These are phyloP conservation scores for Cydonia oblonga DNA, from an alignment of 331 rosid genomes.

Conservation along the genomic window DNA sequence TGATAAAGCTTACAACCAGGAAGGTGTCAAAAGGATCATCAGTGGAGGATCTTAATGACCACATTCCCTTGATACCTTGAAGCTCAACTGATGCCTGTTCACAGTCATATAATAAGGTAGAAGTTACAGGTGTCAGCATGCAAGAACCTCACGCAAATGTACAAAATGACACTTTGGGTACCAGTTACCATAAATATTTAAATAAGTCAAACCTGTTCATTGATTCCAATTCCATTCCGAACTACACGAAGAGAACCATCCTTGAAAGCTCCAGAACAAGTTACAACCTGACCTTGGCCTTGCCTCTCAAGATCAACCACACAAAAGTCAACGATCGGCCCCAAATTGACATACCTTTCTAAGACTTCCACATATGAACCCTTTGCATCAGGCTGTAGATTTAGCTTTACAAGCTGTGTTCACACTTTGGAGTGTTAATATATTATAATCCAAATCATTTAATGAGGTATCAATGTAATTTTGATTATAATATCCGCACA, in stretches of 20 bases:
- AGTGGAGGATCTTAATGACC: slow-evolving; percentile 93
- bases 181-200: background rate
- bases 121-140: background rate
- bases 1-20: slow-evolving; percentile 87
- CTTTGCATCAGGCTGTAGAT: slow-evolving; percentile 76
- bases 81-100: slow-evolving; percentile 92
- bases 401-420: slow-evolving; percentile 78
- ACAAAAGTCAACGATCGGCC: slow-evolving; percentile 95
- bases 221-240: slow-evolving; percentile 88
- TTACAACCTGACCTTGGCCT: slow-evolving; percentile 99
- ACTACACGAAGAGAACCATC: slow-evolving; percentile 98
- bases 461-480: background rate
- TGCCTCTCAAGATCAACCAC: slow-evolving; percentile 99
- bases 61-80: slow-evolving; percentile 98
- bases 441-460: background rate
- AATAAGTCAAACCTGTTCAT: slow-evolving; percentile 65
- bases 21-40: slow-evolving; percentile 90
- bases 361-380: slow-evolving; percentile 87
- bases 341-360: slow-evolving; percentile 94
- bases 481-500: background rate
- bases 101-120: slow-evolving; percentile 5
- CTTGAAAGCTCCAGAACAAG: slow-evolving; percentile 97
- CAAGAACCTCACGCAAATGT: background rate
- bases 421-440: slow-evolving; percentile 26
- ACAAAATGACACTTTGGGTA: background rate